Evolutionary conservation across 2,329 filamentous ascomycete species (phyloP), one percentile per base, ranked within the genome.

Genomic region (Alternaria triticimaculans): DNA sequence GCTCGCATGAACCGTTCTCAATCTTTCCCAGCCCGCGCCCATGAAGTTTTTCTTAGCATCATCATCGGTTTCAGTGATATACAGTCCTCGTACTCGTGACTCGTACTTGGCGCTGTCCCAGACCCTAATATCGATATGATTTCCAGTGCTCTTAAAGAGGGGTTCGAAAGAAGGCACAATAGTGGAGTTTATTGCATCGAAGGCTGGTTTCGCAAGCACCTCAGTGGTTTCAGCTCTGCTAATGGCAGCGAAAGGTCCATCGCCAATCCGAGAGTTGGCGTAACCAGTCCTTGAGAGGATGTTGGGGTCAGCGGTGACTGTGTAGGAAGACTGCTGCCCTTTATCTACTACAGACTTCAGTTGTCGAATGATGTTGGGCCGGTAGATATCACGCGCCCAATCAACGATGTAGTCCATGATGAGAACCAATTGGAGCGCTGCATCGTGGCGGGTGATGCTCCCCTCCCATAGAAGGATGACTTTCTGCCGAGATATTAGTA

Each of bases 371-470:
- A 72, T 72, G 46, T 61, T 65, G 9, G 65, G 62, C 48, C 67
- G 56, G 41, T 58, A 72, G 25, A 62, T 55, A 21, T 71, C 66
- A 51, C 70, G 62, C 15, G 70, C 65, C 68, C 70, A 71, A 48
- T 71, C 68, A n/a, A 72, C 37, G n/a, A 73, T 69, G 21, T 63
- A 70, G 53, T 73, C 69, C 43, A 72, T 46, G 33, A 73, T 68
- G 12, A 71, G 66, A 26, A 73, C 41, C 12, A 73, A 48, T 56
- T 72, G 69, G 23, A 73, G 60, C 25, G 63, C 60, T 26, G 67
- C 66, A 23, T 73, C 63, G 21, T 44, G 7, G n/a, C 49, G 28
- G 18, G 46, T 70, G 4, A 72, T 68, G 37, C 61, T 65, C 4
- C 69, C 71, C 44, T 64, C 50, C 71, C 71, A 73, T 21, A 73